Evolutionary conservation across 768 basidiomycete genomes (phyloP).

Genomic region (Tephrocybe sp.): DNA sequence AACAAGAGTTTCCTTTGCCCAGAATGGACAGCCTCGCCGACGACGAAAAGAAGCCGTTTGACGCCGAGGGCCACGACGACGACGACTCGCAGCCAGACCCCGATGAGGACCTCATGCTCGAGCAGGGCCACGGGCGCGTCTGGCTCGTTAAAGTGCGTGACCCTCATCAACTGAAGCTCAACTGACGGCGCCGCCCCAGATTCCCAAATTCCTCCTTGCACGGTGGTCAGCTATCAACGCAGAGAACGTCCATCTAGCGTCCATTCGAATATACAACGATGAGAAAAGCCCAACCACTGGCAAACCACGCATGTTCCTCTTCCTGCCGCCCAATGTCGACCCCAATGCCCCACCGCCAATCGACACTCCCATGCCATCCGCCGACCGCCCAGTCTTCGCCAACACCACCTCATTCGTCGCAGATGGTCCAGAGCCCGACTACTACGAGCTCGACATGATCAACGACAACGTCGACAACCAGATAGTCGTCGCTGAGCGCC

Average conservation of each 20-base stretch:
- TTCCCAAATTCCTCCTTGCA: conserved; percentile 85
- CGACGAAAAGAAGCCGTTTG: conserved; percentile 77
- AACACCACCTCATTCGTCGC: conserved; percentile 30
- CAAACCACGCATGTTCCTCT: conserved; percentile 64
- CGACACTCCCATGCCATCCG: conserved; percentile 17
- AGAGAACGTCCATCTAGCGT: conserved; percentile 81
- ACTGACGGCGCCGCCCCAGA: conserved; percentile 38
- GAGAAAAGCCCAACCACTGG: conserved; percentile 41
- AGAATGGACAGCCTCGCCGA: conserved; percentile 27
- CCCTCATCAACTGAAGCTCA: neutral
- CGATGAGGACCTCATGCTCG: conserved; percentile 79
- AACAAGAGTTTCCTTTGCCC: too few species aligned
- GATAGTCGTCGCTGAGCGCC: conserved; percentile 80
- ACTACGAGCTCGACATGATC: conserved; percentile 89
- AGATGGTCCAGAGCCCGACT: conserved; percentile 50
- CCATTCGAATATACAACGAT: conserved; percentile 75
- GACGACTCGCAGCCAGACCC: conserved; percentile 75
- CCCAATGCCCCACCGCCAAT: conserved; percentile 22
- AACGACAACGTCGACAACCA: conserved; percentile 85
- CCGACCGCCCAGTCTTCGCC: conserved; percentile 39
- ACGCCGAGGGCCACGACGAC: conserved; percentile 42
- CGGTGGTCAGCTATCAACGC: conserved; percentile 77
- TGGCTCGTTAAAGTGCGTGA: conserved; percentile 82
- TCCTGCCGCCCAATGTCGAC: conserved; percentile 61
- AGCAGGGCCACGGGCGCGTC: conserved; percentile 70